A percentile compares a stretch with the other conserved stretches of the same genome.
Evolutionary conservation across 805 yeast species (phyloP).

Genomic region (Citeromyces matritensis): DNA sequence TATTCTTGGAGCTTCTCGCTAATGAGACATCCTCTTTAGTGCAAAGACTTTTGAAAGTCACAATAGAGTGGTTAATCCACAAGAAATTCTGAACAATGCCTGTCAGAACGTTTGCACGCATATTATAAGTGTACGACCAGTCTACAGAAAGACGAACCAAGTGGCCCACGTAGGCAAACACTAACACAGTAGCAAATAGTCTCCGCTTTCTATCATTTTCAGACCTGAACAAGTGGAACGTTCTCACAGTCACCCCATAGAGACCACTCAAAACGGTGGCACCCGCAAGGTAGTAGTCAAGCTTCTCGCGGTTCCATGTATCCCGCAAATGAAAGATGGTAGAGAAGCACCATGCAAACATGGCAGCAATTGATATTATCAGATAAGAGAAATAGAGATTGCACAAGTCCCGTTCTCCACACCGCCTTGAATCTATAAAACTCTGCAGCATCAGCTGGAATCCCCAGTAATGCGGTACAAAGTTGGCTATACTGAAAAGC

Average conservation of each 20-base stretch:
- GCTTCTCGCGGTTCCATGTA: conserved; percentile 58
- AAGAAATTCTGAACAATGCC: conserved; percentile 62
- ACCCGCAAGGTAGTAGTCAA: conserved; percentile 91
- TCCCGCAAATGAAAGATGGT: conserved; percentile 85
- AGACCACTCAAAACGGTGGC: conserved; percentile 73
- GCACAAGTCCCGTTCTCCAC: conserved; percentile 9
- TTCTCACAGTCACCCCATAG: conserved; percentile 49
- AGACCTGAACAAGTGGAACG: conserved; percentile 37
- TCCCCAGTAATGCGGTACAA: conserved; percentile 46
- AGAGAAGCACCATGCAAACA: conserved; percentile 81
- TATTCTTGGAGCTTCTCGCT: background rate
- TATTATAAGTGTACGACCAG: conserved; percentile 90
- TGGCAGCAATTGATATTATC: conserved; percentile 46
- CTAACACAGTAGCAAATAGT: conserved; percentile 23
- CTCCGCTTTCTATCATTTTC: conserved; percentile 12
- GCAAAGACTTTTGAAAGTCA: conserved; percentile 9
- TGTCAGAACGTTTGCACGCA: conserved; percentile 73
- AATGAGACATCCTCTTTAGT: conserved; percentile 4
- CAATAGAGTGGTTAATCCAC: conserved; percentile 24
- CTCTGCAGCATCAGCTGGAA: conserved; percentile 16
- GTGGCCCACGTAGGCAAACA: conserved; percentile 44
- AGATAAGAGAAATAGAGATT: conserved; percentile 20
- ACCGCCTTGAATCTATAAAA: conserved; percentile 6
- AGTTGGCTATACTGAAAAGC: conserved; percentile 60
- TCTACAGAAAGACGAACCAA: conserved; percentile 46